Evolutionary conservation across 1,284 basidiomycete species (phyloP).

Genomic region (Meira miltonrushii): DNA sequence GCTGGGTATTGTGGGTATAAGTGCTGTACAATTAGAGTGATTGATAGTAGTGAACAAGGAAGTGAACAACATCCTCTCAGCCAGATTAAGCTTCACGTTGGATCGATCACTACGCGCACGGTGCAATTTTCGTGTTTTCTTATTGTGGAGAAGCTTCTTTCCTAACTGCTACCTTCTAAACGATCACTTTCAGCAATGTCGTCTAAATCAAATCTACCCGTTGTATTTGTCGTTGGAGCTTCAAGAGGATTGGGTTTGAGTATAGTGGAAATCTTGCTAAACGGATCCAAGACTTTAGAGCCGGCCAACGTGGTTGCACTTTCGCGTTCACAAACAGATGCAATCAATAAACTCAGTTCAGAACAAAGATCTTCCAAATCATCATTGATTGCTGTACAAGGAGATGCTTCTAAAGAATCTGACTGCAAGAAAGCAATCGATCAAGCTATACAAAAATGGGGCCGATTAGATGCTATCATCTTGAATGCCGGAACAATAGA

Average conservation of each 20-base stretch:
- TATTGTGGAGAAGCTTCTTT: too few species aligned
- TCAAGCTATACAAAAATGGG: constrained; percentile 60
- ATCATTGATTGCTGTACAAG: constrained; percentile 56
- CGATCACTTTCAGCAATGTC: too few species aligned
- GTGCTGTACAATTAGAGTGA: too few species aligned
- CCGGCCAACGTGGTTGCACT: constrained; percentile 66
- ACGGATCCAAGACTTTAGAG: constrained; percentile 19
- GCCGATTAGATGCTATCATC: constrained; percentile 67
- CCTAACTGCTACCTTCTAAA: too few species aligned
- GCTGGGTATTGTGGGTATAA: too few species aligned
- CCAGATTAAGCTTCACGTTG: too few species aligned
- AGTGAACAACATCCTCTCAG: too few species aligned
- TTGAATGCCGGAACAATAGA: constrained; percentile 71
- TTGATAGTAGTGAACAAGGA: too few species aligned
- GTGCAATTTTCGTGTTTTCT: too few species aligned
- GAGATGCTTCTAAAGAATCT: constrained; percentile 63
- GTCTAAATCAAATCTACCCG: constrained; percentile 15
- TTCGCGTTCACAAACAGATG: constrained; percentile 65
- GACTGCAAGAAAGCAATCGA: constrained; percentile 61
- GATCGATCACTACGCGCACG: too few species aligned
- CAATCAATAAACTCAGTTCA: constrained; percentile 60
- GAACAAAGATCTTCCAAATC: background rate
- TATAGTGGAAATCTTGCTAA: constrained; percentile 63
- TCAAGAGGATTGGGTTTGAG: constrained; percentile 71
- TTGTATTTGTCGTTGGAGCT: constrained; percentile 45